Evolutionary conservation across 1,284 basidiomycete genomes (phyloP).

Genomic region (Microbotryum lychnidis-dioicae): DNA sequence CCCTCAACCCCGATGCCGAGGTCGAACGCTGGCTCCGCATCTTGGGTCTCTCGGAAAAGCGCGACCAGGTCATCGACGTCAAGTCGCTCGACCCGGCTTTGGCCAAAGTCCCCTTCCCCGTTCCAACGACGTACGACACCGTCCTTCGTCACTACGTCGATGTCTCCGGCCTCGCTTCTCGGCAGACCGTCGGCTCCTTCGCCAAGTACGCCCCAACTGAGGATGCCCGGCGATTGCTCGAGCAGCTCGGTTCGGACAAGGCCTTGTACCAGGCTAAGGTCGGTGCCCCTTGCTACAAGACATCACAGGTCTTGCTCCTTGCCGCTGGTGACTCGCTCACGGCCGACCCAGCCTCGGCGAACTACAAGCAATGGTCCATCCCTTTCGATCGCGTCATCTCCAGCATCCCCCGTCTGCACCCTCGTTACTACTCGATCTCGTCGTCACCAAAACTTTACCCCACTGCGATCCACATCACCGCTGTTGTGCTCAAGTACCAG

Average conservation of each 20-base stretch:
- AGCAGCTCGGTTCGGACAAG: conserved; percentile 75
- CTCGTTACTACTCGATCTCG: conserved; percentile 97
- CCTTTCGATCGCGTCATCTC: conserved; percentile 96
- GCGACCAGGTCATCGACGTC: conserved; percentile 74
- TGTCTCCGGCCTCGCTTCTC: conserved; percentile 82
- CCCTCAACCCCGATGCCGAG: conserved; percentile 83
- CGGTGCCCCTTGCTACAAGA: conserved; percentile 70
- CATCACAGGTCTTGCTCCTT: conserved; percentile 83
- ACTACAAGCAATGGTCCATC: conserved; percentile 79
- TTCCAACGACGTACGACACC: conserved; percentile 87
- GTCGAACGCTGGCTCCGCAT: conserved; percentile 80
- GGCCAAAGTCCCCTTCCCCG: conserved; percentile 97
- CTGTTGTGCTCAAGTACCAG: conserved; percentile 85
- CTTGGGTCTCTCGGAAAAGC: conserved; percentile 62
- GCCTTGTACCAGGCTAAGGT: conserved; percentile 71
- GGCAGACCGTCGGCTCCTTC: conserved; percentile 80
- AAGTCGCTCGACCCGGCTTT: conserved; percentile 94
- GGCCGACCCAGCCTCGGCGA: conserved; percentile 52
- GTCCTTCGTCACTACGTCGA: conserved; percentile 96
- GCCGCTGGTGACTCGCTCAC: conserved; percentile 67
- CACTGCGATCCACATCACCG: conserved; percentile 84
- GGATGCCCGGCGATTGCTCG: conserved; percentile 64
- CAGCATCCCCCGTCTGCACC: conserved; percentile 82
- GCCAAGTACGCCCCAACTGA: conserved; percentile 81
- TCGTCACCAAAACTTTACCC: conserved; percentile 88